phyloP scores from a whole-genome alignment of 2,329 filamentous ascomycete genomes.

The Fusarium brevicatenulatum region DNA sequence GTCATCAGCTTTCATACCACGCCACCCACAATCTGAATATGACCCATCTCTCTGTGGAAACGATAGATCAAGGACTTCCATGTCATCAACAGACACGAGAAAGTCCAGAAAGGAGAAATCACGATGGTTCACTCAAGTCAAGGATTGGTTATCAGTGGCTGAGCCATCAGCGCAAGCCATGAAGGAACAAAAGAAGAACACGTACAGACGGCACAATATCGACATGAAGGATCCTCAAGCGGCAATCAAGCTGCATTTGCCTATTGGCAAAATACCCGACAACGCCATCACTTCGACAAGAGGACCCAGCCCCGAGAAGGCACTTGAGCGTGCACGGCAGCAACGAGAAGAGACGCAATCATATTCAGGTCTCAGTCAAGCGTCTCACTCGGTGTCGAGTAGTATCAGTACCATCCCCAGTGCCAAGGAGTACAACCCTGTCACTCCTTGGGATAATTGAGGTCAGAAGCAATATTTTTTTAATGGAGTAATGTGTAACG shows the following conservation, averaged over 20 bases:
- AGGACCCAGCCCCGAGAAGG: conserved; percentile 59
- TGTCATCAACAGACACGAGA: conserved; percentile 15
- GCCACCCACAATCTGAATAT: conserved; percentile 39
- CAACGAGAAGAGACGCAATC: conserved; percentile 47
- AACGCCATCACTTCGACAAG: conserved; percentile 58
- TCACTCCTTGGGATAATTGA: conserved; percentile 49
- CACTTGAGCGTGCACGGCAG: conserved; percentile 49
- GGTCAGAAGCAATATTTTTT: not conserved
- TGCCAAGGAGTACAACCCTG: conserved; percentile 45
- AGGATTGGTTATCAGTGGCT: conserved; percentile 59
- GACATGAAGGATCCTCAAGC: conserved; percentile 55
- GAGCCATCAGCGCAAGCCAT: conserved; percentile 63
- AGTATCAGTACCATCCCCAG: conserved; percentile 48
- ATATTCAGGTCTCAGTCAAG: conserved; percentile 40
- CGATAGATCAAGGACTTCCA: conserved; percentile 26
- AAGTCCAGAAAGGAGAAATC: conserved; percentile 46
- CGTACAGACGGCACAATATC: conserved; percentile 57
- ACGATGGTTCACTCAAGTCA: conserved; percentile 57
- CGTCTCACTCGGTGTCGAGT: conserved; percentile 49
- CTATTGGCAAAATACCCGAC: conserved; percentile 56
- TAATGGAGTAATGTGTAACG: conserved; percentile 16
- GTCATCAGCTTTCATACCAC: conserved; percentile 25
- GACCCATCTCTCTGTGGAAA: conserved; percentile 36
- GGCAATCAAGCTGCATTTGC: conserved; percentile 58
- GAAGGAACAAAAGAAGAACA: conserved; percentile 56